Evolutionary conservation across 768 basidiomycete genomes (phyloP), one percentile per base, ranked within the genome.

Genomic region (Termitomyces sp.): DNA sequence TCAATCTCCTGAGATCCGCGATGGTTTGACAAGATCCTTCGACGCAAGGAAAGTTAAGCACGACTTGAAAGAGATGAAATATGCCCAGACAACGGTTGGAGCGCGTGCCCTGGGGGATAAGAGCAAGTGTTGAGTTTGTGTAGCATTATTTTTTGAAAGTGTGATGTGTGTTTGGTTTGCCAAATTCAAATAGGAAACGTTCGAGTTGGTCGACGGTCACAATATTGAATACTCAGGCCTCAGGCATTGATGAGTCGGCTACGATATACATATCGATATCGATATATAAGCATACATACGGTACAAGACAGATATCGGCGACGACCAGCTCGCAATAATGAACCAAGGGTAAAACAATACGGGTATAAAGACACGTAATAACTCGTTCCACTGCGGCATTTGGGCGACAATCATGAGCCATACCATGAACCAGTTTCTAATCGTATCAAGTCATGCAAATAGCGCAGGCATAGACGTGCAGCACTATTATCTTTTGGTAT

Each of bases 1-100:
- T 71, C 73, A 86, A 87, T 87, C 87, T 89, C 79, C 61, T 51
- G 72, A 74, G 79, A 85, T 91, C 76, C 80, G 69, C 71, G 71
- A 86, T 79, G 79, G 84, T 87, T 87, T 74, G 71, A 61, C 60
- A 71, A 75, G 77, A 70, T 88, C 84, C 73, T 83, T 88, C 79
- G 79, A 83, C 76, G 59, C 61, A 50, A 53, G 24, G 59, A 56
- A 59, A 70, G 69, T 67, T 57, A 63, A 47, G 24, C 42, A 42
- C 48, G 33, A 34, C 55, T 40, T 59, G 56, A 67, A 48, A 57
- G 53, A 51, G 58, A 64, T 62, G 51, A 30, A 59, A 55, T 39
- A 51, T 55, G 26, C 49, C 54, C 22, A 53, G n/a, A 57, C 45
- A 56, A 42, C 51, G 57, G 62, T 64, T 64, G 58, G 46, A 57